These are phyloP conservation scores for Claviceps purpurea DNA, from an alignment of 2,329 filamentous ascomycete genomes.

Conservation along the genomic window DNA sequence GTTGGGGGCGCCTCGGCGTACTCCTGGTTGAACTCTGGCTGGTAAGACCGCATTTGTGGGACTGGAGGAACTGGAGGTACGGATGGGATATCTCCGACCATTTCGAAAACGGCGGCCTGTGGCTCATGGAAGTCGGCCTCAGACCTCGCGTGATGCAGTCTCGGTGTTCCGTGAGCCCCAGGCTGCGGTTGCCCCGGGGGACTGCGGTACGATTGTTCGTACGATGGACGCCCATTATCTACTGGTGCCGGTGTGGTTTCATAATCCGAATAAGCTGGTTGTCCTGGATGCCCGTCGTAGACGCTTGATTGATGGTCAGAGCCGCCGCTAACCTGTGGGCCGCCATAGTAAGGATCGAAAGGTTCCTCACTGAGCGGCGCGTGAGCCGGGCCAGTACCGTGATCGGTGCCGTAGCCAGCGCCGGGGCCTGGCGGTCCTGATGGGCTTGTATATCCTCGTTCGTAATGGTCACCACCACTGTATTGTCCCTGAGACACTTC, in stretches of 20 bases:
- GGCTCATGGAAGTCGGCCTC: constrained; percentile 52
- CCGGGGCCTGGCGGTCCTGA: constrained; percentile 7
- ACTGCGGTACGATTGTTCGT: constrained; percentile 34
- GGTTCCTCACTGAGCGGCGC: constrained; percentile 32
- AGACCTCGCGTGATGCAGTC: constrained; percentile 48
- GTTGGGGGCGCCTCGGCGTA: constrained; percentile 11
- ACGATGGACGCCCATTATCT: constrained; percentile 25
- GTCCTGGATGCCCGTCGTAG: constrained; percentile 10
- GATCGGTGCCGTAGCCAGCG: background rate
- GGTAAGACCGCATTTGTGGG: constrained; percentile 20
- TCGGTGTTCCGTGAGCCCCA: constrained; percentile 36
- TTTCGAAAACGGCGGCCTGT: constrained; percentile 60
- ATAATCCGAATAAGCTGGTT: constrained; percentile 27
- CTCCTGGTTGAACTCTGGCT: constrained; percentile 11
- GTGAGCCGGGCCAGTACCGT: background rate
- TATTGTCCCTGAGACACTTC: constrained; percentile 23
- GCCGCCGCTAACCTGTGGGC: constrained; percentile 17
- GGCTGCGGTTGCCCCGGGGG: constrained; percentile 30
- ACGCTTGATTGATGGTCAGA: constrained; percentile 13
- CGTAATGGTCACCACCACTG: constrained; percentile 16
- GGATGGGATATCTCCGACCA: constrained; percentile 48
- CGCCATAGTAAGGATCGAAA: constrained; percentile 42
- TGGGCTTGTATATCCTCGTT: constrained; percentile 19
- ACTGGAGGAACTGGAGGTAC: constrained; percentile 33
- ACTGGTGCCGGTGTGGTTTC: constrained; percentile 23